Evolutionary conservation across 2,329 filamentous ascomycete species (phyloP).

Genomic region (Curvularia verruculosa): DNA sequence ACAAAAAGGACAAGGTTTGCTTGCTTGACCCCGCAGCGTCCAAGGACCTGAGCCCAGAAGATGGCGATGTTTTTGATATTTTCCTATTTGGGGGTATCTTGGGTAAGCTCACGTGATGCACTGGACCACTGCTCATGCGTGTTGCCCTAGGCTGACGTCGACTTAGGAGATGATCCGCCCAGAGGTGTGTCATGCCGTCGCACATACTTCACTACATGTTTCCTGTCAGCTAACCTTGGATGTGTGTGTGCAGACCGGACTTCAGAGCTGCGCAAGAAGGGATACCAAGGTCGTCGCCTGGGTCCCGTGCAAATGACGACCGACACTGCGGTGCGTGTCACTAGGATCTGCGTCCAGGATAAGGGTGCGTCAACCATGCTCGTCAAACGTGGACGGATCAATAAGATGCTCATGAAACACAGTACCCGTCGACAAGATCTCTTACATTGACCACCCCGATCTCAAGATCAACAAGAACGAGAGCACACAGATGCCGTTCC

Average conservation of each 20-base stretch:
- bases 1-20: constrained; percentile 78
- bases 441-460: constrained; percentile 87
- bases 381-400: neutral
- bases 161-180: constrained; percentile 87
- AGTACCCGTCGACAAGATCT: constrained; percentile 80
- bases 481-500: constrained; percentile 96
- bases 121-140: neutral
- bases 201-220: neutral
- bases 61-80: constrained; percentile 81
- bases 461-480: constrained; percentile 89
- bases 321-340: constrained; percentile 93
- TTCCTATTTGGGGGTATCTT: constrained; percentile 97
- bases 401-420: constrained; percentile 26
- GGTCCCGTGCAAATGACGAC: constrained; percentile 98
- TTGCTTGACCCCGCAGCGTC: constrained; percentile 85
- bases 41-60: constrained; percentile 81
- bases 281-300: constrained; percentile 83
- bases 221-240: constrained; percentile 26
- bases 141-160: constrained; percentile 28
- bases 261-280: constrained; percentile 92
- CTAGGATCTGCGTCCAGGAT: constrained; percentile 83
- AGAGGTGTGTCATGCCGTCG: constrained; percentile 66
- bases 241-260: constrained; percentile 72
- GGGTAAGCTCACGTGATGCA: constrained; percentile 60
- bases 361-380: constrained; percentile 66